Base-by-base conservation (phyloP, 2,329 filamentous ascomycete species). In the Chaetomiaceae sp. region DNA sequence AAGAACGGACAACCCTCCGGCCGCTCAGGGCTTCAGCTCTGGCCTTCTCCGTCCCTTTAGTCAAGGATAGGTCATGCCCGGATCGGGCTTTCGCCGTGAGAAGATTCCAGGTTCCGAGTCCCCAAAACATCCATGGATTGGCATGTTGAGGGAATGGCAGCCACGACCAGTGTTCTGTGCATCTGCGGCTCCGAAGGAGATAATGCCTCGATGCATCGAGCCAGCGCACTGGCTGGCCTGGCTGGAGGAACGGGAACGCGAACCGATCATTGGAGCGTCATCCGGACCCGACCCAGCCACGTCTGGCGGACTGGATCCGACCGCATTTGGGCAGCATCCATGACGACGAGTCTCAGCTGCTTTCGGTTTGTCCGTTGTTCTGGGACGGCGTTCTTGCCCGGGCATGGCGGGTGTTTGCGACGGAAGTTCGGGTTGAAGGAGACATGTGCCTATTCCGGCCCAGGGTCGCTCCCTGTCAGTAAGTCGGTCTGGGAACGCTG, bases 261-360 rank as follows among this genome's bases (percentile, higher is more conserved):
- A n/a, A 17, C 15, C 23, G 19, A 42, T 52, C 29, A 52, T 52
- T 44, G 48, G 38, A 29, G 39, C 48, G 43, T 47, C 36, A 39
- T 49, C 50, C 50, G 25, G 34, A 43, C 27, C 36, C 15, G 20
- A 17, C 20, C 51, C 53, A 56, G 56, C 53, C 56, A 56, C 54
- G 50, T 54, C 34, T 43, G 48, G 36, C 51, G 44, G 53, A 56
- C 52, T 57, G 55, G 55, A 53, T 50, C 37, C 40, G 44, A 22
- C 33, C 51, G 39, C 33, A 36, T 52, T 59, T 53, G 55, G 57
- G 52, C 52, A 57, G n/a, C 55, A 52, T 55, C 52, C 49, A 49
- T 53, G 47, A 59, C 45, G 54, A 53, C 51, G 40, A 36, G 31
- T n/a, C 31, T 7, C 11, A 15, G 17, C 27, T 20, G 5, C n/a